Evolutionary conservation across 2,329 filamentous ascomycete genomes (phyloP), one percentile per base, ranked within the genome.

Genomic region (Botryotinia calthae): DNA sequence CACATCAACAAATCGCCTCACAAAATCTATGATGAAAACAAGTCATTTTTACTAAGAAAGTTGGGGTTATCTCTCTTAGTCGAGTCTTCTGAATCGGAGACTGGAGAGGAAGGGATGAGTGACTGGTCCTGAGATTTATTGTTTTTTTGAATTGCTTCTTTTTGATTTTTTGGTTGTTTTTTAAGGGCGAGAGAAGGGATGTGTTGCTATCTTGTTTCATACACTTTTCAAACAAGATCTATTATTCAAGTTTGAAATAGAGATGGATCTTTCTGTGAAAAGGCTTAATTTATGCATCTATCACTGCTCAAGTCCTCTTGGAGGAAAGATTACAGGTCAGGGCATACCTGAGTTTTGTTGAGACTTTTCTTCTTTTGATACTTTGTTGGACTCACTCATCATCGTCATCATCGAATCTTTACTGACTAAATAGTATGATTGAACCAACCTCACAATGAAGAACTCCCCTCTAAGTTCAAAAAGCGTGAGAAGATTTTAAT

Each of bases 171-270:
- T 20, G 18, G 6, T 9, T 9, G 44, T 46, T 46, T 46, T 46
- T 22, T 22, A 2, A 20, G 44, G 20, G 44, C 9, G 7, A 22
- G 20, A 42, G 2, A 51, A 51, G 12, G 25, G 10, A 4, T 3
- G 2, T 51, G 48, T 1, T 51, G 10, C n/a, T n/a, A n/a, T n/a
- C 48, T 51, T 1, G 5, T 51, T 51, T n/a, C 6, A 1, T 46
- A 9, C 9, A 9, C 0, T 14, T 9, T 51, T 25, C 14, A 6
- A 14, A 4, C 10, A 12, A 51, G 25, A n/a, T 16, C 10, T 54
- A 25, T 18, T 0, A 1, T 16, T 51, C 0, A 0, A 1, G 0
- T 51, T 4, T 51, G 7, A 25, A 51, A n/a, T 16, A 0, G 25
- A 51, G 10, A 51, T n/a, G 14, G 1, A 2, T 14, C 6, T 2